These are phyloP conservation scores for Sabuloglossum arenarium DNA, from an alignment of 495 filamentous ascomycete species.

Conservation along the genomic window DNA sequence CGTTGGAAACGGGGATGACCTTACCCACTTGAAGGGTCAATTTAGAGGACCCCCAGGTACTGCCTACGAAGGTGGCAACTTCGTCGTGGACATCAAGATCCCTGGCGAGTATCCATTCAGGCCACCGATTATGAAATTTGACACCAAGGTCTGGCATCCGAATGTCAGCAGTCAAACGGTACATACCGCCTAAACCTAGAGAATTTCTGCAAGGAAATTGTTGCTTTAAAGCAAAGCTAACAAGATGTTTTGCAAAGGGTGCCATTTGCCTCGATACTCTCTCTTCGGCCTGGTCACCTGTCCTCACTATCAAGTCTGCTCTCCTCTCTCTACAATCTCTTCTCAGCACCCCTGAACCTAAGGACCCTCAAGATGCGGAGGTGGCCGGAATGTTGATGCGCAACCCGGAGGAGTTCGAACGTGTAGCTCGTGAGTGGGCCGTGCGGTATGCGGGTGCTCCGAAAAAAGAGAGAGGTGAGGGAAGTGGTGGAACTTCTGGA, in stretches of 20 bases:
- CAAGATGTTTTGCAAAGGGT: conserved; percentile 32
- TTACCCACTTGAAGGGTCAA: conserved; percentile 65
- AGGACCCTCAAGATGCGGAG: conserved; percentile 92
- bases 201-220: neutral
- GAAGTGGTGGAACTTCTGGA: conserved; percentile 26
- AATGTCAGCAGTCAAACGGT: conserved; percentile 94
- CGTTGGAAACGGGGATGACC: conserved; percentile 40
- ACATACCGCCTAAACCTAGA: conserved; percentile 15
- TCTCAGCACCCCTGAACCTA: conserved; percentile 82
- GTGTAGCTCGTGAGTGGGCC: conserved; percentile 79
- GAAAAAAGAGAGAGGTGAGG: conserved; percentile 25
- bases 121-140: conserved; percentile 80
- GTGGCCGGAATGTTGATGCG: conserved; percentile 80
- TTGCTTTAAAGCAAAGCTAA: conserved; percentile 1
- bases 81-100: conserved; percentile 65
- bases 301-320: conserved; percentile 88
- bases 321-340: conserved; percentile 83
- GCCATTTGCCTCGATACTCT: conserved; percentile 96
- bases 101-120: conserved; percentile 84
- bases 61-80: conserved; percentile 81
- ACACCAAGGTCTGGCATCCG: conserved; percentile 94
- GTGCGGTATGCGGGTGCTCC: conserved; percentile 67
- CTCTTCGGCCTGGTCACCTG: conserved; percentile 75
- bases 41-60: conserved; percentile 83
- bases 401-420: conserved; percentile 55